Evolutionary conservation across 306 rosid genomes (phyloP), one percentile per base, ranked within the genome.

Genomic region (Arachis hypogaea): DNA sequence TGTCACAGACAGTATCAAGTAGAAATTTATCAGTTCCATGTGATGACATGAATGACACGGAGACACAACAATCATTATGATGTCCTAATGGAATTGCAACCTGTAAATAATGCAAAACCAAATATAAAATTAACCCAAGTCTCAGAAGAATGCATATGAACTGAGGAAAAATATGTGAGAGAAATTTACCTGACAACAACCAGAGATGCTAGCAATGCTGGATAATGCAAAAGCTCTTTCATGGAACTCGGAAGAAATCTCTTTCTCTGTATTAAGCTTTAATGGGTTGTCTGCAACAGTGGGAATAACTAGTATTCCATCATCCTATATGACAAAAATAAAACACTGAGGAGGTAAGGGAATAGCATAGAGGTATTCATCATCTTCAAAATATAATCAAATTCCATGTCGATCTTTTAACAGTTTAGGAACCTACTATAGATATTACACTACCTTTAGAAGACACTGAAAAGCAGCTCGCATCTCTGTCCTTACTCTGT

Each of bases 1-100:
- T 80, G 77, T 88, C 96, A 90, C 89, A 80, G 80, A 92, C 83
- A 29, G 80, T 88, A 72, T 89, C 92, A 64, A 92, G 97, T 82
- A 92, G 97, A 89, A 92, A 92, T 58, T 92, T 92, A 82, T 92
- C 97, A 16, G 80, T 85, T 66, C 93, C 90, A 63, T 89, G 97
- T 65, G 54, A 81, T 29, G 92, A 80, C 61, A 89, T 71, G 76
- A 89, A 81, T 60, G 97, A 92, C 78, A 92, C 80, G 77, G 93
- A 92, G 72, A 85, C 74, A 56, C 92, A 86, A 82, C 70, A 79
- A 66, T 73, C 85, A 57, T 83, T 79, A 65, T 82, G 87, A 81
- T 61, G 77, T 83, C 93, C 96, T 63, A 92, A 67, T 7, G 97
- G 97, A 83, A 92, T 72, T 43, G 90, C 64, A 83, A 77, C 97